phyloP scores from a whole-genome alignment of 441 rosid species.

The Bruguiera hainesii region DNA sequence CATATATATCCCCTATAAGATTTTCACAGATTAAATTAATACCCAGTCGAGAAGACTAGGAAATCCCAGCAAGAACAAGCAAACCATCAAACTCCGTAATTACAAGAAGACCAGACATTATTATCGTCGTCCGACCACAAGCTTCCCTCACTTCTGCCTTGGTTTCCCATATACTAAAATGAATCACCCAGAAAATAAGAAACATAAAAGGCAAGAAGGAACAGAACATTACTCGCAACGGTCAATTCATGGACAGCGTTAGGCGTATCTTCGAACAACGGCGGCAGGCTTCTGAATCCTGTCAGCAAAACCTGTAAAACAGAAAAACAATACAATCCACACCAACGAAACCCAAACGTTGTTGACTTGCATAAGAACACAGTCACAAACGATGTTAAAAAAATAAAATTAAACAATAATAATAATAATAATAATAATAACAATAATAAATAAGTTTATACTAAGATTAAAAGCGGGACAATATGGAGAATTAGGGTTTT shows the following conservation, averaged over 20 bases:
- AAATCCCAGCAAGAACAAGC: no score
- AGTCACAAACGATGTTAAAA: not conserved
- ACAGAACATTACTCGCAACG: conserved; percentile 57
- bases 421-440: no score
- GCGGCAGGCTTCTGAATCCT: conserved; percentile 79
- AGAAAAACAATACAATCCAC: not conserved
- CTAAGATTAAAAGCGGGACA: not conserved
- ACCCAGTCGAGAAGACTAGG: not conserved
- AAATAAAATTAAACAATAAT: no score
- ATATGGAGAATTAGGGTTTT: conserved; percentile 26
- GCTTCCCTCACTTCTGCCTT: no score
- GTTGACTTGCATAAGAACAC: not conserved
- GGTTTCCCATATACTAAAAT: not conserved
- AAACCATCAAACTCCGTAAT: no score
- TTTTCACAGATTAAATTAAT: not conserved
- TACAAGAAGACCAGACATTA: no score
- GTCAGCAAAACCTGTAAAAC: conserved; percentile 66
- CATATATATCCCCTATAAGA: conserved; percentile 78
- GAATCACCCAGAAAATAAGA: not conserved
- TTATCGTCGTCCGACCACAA: no score
- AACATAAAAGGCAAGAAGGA: conserved; percentile 3
- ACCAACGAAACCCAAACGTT: no score
- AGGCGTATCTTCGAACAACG: conserved; percentile 75
- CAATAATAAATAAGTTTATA: not conserved
- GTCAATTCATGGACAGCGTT: conserved; percentile 61